A percentile compares a stretch with the other conserved stretches of the same genome.
phyloP scores from a whole-genome alignment of 108 stramenopile genomes.

The Stephanodiscus triporus region DNA sequence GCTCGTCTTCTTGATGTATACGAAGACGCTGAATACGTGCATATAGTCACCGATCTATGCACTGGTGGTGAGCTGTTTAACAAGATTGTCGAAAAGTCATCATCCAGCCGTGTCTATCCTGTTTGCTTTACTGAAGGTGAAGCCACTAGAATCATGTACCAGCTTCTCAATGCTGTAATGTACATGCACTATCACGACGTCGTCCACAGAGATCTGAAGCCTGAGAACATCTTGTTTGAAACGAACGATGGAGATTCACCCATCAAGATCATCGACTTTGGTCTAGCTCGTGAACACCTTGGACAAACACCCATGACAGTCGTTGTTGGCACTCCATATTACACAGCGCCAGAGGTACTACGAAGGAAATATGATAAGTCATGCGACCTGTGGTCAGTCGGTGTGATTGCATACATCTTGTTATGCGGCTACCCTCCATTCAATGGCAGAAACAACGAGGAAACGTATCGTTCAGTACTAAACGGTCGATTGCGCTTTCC shows the following conservation, averaged over 20 bases:
- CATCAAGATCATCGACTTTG: conserved; percentile 83
- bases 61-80: conserved; percentile 93
- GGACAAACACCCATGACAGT: conserved; percentile 41
- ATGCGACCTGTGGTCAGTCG: conserved; percentile 81
- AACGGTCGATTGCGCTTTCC: conserved; percentile 64
- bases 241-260: conserved; percentile 37
- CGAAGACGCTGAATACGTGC: conserved; percentile 82
- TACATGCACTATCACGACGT: conserved; percentile 71
- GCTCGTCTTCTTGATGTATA: conserved; percentile 90
- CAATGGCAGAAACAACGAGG: conserved; percentile 52
- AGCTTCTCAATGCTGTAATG: conserved; percentile 64
- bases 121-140: conserved; percentile 56
- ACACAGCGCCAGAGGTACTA: conserved; percentile 67
- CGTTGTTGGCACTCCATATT: conserved; percentile 61
- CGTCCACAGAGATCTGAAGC: conserved; percentile 82
- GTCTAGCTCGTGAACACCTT: conserved; percentile 47
- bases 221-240: conserved; percentile 80
- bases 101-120: not conserved
- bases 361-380: conserved; percentile 46
- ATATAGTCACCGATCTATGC: conserved; percentile 91
- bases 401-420: conserved; percentile 80
- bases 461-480: conserved; percentile 52
- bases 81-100: conserved; percentile 84
- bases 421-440: conserved; percentile 85
- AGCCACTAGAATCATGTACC: conserved; percentile 51